These are phyloP conservation scores for Waltiozyma sp. DNA, from an alignment of 1,139 yeast genomes.

Conservation along the genomic window DNA sequence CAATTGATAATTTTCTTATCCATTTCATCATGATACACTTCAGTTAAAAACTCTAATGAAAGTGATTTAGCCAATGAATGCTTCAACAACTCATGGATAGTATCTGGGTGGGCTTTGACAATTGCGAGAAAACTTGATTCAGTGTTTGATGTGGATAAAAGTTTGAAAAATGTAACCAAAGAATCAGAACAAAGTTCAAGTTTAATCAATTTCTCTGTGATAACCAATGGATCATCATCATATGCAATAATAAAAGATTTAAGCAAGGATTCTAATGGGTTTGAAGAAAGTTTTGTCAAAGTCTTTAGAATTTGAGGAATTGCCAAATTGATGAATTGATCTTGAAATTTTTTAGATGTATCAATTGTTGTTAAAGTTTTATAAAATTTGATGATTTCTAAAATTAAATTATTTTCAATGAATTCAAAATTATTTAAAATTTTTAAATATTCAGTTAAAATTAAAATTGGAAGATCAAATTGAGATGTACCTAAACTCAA, in stretches of 20 bases:
- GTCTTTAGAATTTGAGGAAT: slow-evolving; percentile 10
- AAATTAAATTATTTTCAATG: background rate
- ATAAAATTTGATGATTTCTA: slow-evolving; percentile 1
- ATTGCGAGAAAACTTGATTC: slow-evolving; percentile 35
- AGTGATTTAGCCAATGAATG: slow-evolving; percentile 33
- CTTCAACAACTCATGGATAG: slow-evolving; percentile 30
- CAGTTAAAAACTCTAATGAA: slow-evolving; percentile 33
- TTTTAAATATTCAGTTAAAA: background rate
- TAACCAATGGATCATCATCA: slow-evolving; percentile 6
- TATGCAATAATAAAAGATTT: slow-evolving; percentile 5
- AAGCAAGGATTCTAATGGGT: slow-evolving; percentile 5
- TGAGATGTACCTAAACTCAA: background rate
- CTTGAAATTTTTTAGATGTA: slow-evolving; percentile 9
- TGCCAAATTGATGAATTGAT: slow-evolving; percentile 11
- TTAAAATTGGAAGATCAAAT: background rate
- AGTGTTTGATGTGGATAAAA: slow-evolving; percentile 5
- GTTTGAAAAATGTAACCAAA: slow-evolving; percentile 5
- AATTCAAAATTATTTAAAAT: background rate
- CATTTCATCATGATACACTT: slow-evolving; percentile 25
- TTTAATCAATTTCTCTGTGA: slow-evolving; percentile 6
- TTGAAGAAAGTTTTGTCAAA: background rate
- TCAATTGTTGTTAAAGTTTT: background rate
- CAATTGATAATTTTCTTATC: slow-evolving; percentile 23
- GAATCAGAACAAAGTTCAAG: slow-evolving; percentile 15
- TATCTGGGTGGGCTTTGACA: slow-evolving; percentile 23